A percentile compares a stretch with the other conserved stretches of the same genome.
Evolutionary conservation across 495 filamentous ascomycete genomes (phyloP).

Genomic region (Trichoderma erinaceum): DNA sequence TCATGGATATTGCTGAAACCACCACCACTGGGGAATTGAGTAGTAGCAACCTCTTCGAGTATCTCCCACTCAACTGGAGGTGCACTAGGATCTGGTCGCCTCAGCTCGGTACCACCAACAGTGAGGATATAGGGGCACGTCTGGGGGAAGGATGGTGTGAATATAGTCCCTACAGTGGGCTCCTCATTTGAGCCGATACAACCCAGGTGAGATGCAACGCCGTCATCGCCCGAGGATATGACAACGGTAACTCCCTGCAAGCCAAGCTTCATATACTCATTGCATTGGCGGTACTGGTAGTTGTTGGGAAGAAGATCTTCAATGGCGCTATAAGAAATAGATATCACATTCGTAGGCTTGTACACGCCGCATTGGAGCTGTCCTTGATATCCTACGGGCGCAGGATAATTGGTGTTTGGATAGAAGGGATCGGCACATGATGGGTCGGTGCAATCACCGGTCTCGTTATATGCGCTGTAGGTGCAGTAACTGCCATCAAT

Average conservation of each 20-base stretch:
- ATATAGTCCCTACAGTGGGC: slow-evolving; percentile 15
- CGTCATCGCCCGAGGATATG: slow-evolving; percentile 53
- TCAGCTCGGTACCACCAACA: slow-evolving; percentile 28
- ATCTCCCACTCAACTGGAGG: slow-evolving; percentile 26
- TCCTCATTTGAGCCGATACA: slow-evolving; percentile 19
- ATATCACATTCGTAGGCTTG: slow-evolving; percentile 30
- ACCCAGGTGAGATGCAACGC: slow-evolving; percentile 44
- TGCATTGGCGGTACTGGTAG: slow-evolving; percentile 29
- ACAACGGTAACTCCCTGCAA: slow-evolving; percentile 54
- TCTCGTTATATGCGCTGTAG: slow-evolving; percentile 35
- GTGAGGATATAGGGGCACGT: slow-evolving; percentile 35
- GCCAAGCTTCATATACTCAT: slow-evolving; percentile 53
- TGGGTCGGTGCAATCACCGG: slow-evolving; percentile 25
- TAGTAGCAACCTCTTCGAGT: slow-evolving; percentile 38
- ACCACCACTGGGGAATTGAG: slow-evolving; percentile 50
- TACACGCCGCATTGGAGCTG: slow-evolving; percentile 48
- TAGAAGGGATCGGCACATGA: slow-evolving; percentile 41
- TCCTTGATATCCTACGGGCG: slow-evolving; percentile 47
- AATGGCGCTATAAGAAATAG: slow-evolving; percentile 27
- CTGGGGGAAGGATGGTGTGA: slow-evolving; percentile 22
- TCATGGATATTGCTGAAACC: slow-evolving; percentile 65
- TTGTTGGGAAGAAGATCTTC: slow-evolving; percentile 24
- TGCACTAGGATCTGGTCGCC: slow-evolving; percentile 13
- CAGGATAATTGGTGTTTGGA: slow-evolving; percentile 31
- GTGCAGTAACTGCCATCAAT: slow-evolving; percentile 58